A percentile compares a stretch with the other conserved stretches of the same genome.
Conservation (phyloP, 345 rosid species). For the Microcos paniculata region DNA sequence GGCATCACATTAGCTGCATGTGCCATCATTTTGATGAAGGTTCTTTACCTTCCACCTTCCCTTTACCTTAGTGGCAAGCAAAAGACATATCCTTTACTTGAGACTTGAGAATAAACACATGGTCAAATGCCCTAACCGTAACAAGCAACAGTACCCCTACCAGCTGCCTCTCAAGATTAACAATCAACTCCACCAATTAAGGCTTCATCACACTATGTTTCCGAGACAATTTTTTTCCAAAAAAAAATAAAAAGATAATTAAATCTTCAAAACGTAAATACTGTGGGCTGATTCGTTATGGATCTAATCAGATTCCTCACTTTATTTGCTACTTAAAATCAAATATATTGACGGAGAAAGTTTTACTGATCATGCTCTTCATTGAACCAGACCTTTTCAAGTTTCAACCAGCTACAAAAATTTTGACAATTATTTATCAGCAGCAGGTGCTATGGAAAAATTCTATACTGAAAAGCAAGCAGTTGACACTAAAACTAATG, state of each 20-base stretch:
- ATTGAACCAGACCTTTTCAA: neutral
- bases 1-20: conserved; percentile 24
- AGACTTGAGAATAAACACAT: conserved; percentile 22
- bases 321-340: neutral
- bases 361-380: neutral
- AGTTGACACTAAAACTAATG: conserved; percentile 3
- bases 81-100: conserved; percentile 43
- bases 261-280: neutral
- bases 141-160: neutral
- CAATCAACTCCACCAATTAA: neutral
- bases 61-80: conserved; percentile 49
- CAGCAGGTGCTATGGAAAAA: neutral
- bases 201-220: neutral
- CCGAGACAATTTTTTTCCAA: neutral
- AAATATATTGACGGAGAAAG: neutral
- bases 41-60: conserved; percentile 23
- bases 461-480: conserved; percentile 3
- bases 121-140: conserved; percentile 13
- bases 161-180: neutral
- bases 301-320: neutral
- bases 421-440: neutral
- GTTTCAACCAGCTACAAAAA: neutral
- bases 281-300: neutral
- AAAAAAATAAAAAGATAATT: neutral
- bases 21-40: conserved; percentile 19